These are phyloP conservation scores for Chytriomyces sp. DNA, from an alignment of 192 early-diverging fungal genomes.

Conservation along the genomic window DNA sequence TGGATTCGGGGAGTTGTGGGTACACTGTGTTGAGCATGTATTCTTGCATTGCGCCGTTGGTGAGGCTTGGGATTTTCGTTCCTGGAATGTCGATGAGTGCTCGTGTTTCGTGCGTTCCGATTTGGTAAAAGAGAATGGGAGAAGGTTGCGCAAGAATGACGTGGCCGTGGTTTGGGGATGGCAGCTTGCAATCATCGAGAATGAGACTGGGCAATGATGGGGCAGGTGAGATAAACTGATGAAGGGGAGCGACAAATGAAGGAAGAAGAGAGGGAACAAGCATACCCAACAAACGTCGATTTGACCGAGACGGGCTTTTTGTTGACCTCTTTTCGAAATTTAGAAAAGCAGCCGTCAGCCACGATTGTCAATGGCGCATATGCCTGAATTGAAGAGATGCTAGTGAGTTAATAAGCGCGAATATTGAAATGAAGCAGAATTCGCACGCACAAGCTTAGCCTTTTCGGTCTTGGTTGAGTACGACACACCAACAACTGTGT, in stretches of 20 bases:
- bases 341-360: constrained; percentile 93
- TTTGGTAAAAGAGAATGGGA: constrained; percentile 91
- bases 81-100: constrained; percentile 92
- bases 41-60: constrained; percentile 61
- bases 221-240: not conserved
- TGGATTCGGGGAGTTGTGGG: constrained; percentile 71
- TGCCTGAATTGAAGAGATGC: constrained; percentile 30
- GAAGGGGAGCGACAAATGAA: not conserved
- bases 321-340: constrained; percentile 82
- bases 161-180: constrained; percentile 87
- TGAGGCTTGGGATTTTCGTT: constrained; percentile 69
- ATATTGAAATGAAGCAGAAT: not conserved
- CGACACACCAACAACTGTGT: constrained; percentile 60
- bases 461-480: constrained; percentile 48
- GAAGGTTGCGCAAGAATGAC: constrained; percentile 86
- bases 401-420: not conserved
- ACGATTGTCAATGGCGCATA: constrained; percentile 85
- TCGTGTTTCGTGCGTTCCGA: constrained; percentile 84
- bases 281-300: constrained; percentile 77
- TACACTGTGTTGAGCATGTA: constrained; percentile 70
- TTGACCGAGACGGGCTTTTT: constrained; percentile 55
- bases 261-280: not conserved
- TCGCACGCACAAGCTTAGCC: constrained; percentile 3
- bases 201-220: constrained; percentile 60
- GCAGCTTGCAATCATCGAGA: constrained; percentile 72